Conservation (phyloP, 768 basidiomycete genomes). For the Auricularia sp. region DNA sequence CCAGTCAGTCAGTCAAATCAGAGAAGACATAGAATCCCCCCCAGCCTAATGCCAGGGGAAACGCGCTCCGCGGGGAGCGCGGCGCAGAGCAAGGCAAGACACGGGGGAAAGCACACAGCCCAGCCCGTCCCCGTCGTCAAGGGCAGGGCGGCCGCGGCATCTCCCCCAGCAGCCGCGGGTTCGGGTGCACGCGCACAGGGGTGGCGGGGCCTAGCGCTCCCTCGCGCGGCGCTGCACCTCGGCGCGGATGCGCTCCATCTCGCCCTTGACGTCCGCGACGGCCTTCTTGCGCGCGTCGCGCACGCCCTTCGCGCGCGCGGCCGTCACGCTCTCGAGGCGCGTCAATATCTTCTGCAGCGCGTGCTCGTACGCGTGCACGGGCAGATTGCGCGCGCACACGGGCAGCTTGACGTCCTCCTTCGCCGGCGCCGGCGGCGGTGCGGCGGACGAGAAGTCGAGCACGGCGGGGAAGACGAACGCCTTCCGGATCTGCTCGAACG, state of each 20-base stretch:
- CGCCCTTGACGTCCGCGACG: neutral
- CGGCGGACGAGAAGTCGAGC: neutral
- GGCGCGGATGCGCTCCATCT: neutral
- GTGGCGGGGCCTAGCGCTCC: neutral
- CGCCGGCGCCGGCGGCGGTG: neutral
- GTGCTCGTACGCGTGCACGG: slow-evolving; percentile 1
- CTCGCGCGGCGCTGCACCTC: neutral
- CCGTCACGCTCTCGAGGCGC: neutral
- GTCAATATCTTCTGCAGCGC: neutral
- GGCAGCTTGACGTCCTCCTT: neutral
- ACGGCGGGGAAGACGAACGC: neutral
- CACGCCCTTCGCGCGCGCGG: neutral
- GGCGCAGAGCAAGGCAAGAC: too few relatives aligned
- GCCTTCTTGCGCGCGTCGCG: neutral
- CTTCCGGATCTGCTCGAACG: neutral
- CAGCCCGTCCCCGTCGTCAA: too few relatives aligned
- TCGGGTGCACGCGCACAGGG: too few relatives aligned
- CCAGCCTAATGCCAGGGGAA: too few relatives aligned
- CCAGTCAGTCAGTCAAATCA: too few relatives aligned
- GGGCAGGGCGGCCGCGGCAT: too few relatives aligned
- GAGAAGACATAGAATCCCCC: too few relatives aligned
- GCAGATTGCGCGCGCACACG: neutral
- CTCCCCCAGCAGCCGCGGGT: too few relatives aligned
- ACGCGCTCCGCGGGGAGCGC: too few relatives aligned
- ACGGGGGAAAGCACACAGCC: too few relatives aligned